Base-by-base conservation (phyloP, 1,139 yeast genomes). In the Magnusiomyces paraingens region DNA sequence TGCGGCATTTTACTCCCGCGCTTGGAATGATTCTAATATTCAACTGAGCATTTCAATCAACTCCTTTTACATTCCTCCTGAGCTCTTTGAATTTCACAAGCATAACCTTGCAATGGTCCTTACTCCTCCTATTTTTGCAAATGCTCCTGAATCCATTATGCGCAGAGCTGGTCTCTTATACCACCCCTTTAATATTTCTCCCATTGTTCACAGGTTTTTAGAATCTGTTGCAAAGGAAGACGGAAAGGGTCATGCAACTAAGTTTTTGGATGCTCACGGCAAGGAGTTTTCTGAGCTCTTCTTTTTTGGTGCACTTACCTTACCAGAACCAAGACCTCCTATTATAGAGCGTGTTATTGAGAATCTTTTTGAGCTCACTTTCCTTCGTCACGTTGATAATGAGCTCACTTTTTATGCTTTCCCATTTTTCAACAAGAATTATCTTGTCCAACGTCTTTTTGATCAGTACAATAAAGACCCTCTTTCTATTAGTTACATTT, bases 271-370 rank as follows among this genome's bases (percentile, higher is more conserved):
- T 53, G 56, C 57, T 2, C 64, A 66, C 40, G 71, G 70, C 18
- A 70, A 70, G 53, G 48, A 62, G 12, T 59, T 65, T 18, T 73
- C 74, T 1, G 74, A 70, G 56, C 64, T 71, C 20, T 62, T 71
- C 45, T 63, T 71, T 46, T 57, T 70, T 8, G 74, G 74, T 15
- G 70, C 70, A 10, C 58, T 68, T 18, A 61, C 64, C 32, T 59
- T 68, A 46, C 67, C 71, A 8, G 63, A 64, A 49, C 74, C 74
- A 8, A 68, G 73, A 73, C 65, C 68, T 5, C 61, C 64, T 6
- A 58, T 68, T 17, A 62, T 68, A 43, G 72, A 67, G 47, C 61
- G 70, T 22, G 66, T 70, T 48, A 58, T 71, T 42, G 63, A 63
- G 49, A 68, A 66, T 50, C 61, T 70, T 43, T 68, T 68, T 52